Percentiles rank a stretch among this genome's conserved stretches.
phyloP scores from a whole-genome alignment of 1,284 basidiomycete species.

The Austroboletus novae-zelandiae region DNA sequence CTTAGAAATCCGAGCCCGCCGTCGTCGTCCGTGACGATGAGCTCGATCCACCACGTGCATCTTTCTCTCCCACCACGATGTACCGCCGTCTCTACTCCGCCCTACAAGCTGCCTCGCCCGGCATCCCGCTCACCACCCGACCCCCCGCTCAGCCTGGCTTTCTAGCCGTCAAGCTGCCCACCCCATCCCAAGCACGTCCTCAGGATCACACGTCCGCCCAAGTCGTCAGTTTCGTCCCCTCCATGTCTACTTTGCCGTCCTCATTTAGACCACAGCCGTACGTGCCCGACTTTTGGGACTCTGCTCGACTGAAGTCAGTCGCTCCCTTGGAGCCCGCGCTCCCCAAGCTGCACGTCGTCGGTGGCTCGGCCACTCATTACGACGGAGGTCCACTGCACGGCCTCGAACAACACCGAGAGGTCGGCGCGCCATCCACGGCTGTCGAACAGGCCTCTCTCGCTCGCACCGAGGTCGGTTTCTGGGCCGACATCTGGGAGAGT shows the following conservation, averaged over 20 bases:
- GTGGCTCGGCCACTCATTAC: conserved; percentile 60
- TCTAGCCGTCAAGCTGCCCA: conserved; percentile 56
- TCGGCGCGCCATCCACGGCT: conserved; percentile 1
- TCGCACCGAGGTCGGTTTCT: conserved; percentile 21
- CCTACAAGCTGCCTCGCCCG: conserved; percentile 34
- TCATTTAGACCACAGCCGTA: conserved; percentile 51
- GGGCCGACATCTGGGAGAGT: conserved; percentile 38
- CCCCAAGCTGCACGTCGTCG: conserved; percentile 74
- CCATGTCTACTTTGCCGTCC: neutral
- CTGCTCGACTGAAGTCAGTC: conserved; percentile 40
- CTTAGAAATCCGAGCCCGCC: too few species aligned
- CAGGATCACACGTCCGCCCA: conserved; percentile 46
- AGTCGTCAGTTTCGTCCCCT: conserved; percentile 48
- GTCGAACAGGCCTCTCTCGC: conserved; percentile 10
- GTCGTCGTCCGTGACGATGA: conserved; percentile 9
- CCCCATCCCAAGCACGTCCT: conserved; percentile 41
- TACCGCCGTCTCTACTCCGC: conserved; percentile 4
- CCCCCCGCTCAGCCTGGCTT: conserved; percentile 28
- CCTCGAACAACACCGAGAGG: conserved; percentile 37
- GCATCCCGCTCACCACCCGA: conserved; percentile 35
- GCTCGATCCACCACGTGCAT: neutral
- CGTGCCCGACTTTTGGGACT: conserved; percentile 72
- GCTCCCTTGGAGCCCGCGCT: conserved; percentile 26
- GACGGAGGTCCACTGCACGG: conserved; percentile 67
- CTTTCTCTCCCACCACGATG: too few species aligned